Evolutionary conservation across 2,329 filamentous ascomycete species (phyloP).

Genomic region (Colletotrichum eleusines): DNA sequence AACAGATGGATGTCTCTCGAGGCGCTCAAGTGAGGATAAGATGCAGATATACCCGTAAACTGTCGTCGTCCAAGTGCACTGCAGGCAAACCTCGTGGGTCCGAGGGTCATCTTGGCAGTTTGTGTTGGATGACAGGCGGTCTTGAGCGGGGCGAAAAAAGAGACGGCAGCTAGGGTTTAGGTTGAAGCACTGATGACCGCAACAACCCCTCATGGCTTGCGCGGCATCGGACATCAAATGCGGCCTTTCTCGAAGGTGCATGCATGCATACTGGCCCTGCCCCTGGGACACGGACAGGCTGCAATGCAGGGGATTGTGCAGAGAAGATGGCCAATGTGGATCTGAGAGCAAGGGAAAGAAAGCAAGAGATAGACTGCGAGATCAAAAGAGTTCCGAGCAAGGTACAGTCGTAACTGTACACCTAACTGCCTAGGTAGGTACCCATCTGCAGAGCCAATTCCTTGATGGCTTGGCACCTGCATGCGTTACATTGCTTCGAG

Average conservation of each 20-base stretch:
- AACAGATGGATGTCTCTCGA: background rate
- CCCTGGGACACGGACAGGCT: constrained; percentile 33
- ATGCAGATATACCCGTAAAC: background rate
- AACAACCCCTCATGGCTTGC: constrained; percentile 20
- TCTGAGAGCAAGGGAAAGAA: background rate
- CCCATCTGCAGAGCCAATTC: background rate
- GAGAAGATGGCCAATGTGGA: constrained; percentile 20
- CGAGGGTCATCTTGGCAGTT: background rate
- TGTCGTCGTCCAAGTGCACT: background rate
- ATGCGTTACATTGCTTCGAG: constrained; percentile 22
- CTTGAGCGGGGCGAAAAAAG: background rate
- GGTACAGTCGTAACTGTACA: no score
- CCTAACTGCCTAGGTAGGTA: no score
- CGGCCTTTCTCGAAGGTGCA: constrained; percentile 26
- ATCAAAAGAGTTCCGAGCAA: constrained; percentile 17
- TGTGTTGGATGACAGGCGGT: background rate
- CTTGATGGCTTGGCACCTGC: constrained; percentile 24
- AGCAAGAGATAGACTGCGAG: constrained; percentile 9
- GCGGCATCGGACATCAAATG: constrained; percentile 9
- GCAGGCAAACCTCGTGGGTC: background rate
- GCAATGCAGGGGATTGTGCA: constrained; percentile 11
- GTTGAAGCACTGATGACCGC: background rate
- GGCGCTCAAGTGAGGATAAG: background rate
- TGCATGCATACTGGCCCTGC: constrained; percentile 11
- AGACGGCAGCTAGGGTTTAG: background rate